Percentiles rank a stretch among this genome's conserved stretches.
Evolutionary conservation across 2,329 filamentous ascomycete genomes (phyloP).

Genomic region (Trichoderma sp.): DNA sequence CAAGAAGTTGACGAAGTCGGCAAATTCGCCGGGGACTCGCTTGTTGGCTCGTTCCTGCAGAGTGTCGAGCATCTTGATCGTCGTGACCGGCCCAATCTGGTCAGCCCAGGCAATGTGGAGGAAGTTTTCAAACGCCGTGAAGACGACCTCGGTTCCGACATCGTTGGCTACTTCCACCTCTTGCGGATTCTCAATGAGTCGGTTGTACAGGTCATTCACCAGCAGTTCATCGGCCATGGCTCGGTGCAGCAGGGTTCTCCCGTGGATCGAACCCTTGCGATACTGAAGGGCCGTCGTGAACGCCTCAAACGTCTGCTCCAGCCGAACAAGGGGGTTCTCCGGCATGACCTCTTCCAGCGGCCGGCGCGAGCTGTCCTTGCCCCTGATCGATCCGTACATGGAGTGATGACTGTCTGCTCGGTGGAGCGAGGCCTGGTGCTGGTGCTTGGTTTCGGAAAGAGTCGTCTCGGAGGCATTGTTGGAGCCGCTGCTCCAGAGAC

Average conservation of each 20-base stretch:
- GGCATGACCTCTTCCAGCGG: slow-evolving; percentile 54
- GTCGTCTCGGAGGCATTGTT: slow-evolving; percentile 42
- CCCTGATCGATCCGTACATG: slow-evolving; percentile 57
- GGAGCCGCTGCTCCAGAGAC: slow-evolving; percentile 67
- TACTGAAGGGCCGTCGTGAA: slow-evolving; percentile 82
- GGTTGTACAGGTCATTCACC: slow-evolving; percentile 90
- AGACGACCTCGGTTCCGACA: slow-evolving; percentile 78
- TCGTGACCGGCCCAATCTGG: slow-evolving; percentile 83
- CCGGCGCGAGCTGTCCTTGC: slow-evolving; percentile 42
- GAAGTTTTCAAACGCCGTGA: slow-evolving; percentile 93
- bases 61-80: slow-evolving; percentile 67
- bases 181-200: slow-evolving; percentile 78
- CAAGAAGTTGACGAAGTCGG: slow-evolving; percentile 66
- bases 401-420: slow-evolving; percentile 54
- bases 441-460: slow-evolving; percentile 43
- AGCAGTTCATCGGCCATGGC: slow-evolving; percentile 71
- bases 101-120: slow-evolving; percentile 84
- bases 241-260: slow-evolving; percentile 72
- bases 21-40: slow-evolving; percentile 71
- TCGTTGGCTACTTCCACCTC: slow-evolving; percentile 76
- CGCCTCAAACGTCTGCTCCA: slow-evolving; percentile 84
- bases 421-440: slow-evolving; percentile 47
- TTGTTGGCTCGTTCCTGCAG: slow-evolving; percentile 71
- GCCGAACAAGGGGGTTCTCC: slow-evolving; percentile 67
- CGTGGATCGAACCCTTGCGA: slow-evolving; percentile 84